Base-by-base conservation (phyloP, 257 asterid genomes). In the Plantago ovata region DNA sequence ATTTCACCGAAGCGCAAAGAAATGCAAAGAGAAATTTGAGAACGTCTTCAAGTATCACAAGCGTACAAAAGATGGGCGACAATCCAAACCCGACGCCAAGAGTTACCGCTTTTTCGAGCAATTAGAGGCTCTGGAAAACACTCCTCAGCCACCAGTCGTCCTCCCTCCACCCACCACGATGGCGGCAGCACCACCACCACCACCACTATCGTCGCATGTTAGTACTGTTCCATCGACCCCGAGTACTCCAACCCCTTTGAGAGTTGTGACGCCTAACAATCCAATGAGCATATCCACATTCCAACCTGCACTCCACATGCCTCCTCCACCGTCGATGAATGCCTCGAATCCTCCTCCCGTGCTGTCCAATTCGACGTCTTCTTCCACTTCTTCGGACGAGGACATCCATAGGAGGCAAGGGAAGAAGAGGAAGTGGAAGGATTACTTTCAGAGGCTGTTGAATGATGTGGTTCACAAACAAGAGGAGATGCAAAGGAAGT, bases 1-100 rank as follows among this genome's bases (percentile, higher is more conserved):
- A 13, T 89, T 63, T 61, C 88, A 84, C 42, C 72, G 97, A 44
- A 89, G 77, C 68, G 68, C 86, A 1, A 93, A 93, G 85, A 93
- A 93, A 69, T 93, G 98, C 72, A 89, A 88, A 57, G 98, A 93
- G 81, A 93, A 93, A 68, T 93, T 89, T 43, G 98, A 93, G 77
- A 89, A 93, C 62, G 89, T 93, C 5, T 86, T 66, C 77, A 93
- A 93, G 66, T 93, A 93, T 66, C 95, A 93, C 80, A 88, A 78
- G 73, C 66, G 97, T 53, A 93, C 97, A 13, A 89, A 81, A 72
- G 95, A 84, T 14, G 89, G 95, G 38, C 88, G 96, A 0, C 77
- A 92, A 18, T 74, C 97, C 0, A 89, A 89, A 56, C 67, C 95
- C 3, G 89, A 84, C 57, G 93, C 88, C 43, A 92, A 89, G 57